These are phyloP conservation scores for Strobilomyces echinocephalus DNA, from an alignment of 768 basidiomycete species.

Conservation along the genomic window DNA sequence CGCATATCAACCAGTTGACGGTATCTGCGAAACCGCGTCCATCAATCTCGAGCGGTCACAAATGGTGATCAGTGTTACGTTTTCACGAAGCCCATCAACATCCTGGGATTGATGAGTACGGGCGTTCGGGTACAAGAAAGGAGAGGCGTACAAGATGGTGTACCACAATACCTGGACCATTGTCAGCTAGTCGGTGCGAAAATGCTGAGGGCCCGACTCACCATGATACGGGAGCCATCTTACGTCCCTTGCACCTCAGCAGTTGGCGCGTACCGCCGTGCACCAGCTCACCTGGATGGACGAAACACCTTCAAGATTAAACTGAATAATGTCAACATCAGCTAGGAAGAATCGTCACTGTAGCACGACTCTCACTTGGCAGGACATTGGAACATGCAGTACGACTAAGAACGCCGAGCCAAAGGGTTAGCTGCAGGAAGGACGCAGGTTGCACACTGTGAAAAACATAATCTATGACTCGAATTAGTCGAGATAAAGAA, in stretches of 20 bases:
- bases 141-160: slow-evolving; percentile 44
- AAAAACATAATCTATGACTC: slow-evolving; percentile 66
- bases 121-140: not conserved
- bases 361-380: slow-evolving; percentile 44
- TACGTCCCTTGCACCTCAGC: slow-evolving; percentile 1
- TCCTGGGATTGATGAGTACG: slow-evolving; percentile 34
- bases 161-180: slow-evolving; percentile 61
- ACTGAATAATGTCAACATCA: not conserved
- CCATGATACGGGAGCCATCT: too few relatives aligned
- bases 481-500: not conserved
- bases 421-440: not conserved
- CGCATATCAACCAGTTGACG: slow-evolving; percentile 56
- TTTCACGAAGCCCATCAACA: slow-evolving; percentile 63
- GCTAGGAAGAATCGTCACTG: not conserved
- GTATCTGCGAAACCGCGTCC: slow-evolving; percentile 39
- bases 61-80: slow-evolving; percentile 34
- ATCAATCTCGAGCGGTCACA: not conserved
- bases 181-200: too few relatives aligned
- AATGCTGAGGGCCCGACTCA: too few relatives aligned
- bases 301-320: slow-evolving; percentile 55
- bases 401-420: slow-evolving; percentile 11
- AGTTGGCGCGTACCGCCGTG: not conserved
- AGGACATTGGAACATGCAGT: slow-evolving; percentile 55
- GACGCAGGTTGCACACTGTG: slow-evolving; percentile 41
- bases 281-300: slow-evolving; percentile 48